Conservation (phyloP, 2,329 filamentous ascomycete genomes). For the Acephala macrosclerotiorum region DNA sequence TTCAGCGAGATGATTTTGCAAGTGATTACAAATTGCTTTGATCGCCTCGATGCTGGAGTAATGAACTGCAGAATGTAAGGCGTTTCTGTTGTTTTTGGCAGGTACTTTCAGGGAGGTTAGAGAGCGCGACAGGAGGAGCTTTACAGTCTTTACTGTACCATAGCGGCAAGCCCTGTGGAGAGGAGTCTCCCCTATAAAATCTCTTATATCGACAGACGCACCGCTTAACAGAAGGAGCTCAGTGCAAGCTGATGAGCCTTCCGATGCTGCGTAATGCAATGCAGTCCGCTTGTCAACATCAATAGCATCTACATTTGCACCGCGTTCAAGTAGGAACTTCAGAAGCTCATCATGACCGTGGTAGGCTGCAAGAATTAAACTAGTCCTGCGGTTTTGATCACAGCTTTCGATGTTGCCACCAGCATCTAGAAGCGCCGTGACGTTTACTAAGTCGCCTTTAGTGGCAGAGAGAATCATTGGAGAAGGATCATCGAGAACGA, state of each 20-base stretch:
- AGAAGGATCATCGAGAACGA: not conserved
- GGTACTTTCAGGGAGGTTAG: not conserved
- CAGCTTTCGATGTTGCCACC: constrained; percentile 1
- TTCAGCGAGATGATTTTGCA: not conserved
- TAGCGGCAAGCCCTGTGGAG: not conserved
- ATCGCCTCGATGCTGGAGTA: not conserved
- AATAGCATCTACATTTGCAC: not conserved
- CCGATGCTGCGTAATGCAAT: constrained; percentile 12
- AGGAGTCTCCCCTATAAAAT: not conserved
- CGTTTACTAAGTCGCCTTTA: not conserved
- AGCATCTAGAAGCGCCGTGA: constrained; percentile 2
- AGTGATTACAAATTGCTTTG: not conserved
- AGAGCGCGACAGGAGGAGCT: not conserved
- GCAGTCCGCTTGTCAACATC: constrained; percentile 1
- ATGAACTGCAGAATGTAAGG: not conserved
- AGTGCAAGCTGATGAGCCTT: not conserved
- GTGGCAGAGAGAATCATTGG: not conserved
- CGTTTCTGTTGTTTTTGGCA: not conserved
- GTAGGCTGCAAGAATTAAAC: constrained; percentile 3
- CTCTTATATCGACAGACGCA: not conserved
- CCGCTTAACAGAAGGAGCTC: not conserved
- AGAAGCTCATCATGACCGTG: not conserved
- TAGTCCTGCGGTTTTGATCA: not conserved
- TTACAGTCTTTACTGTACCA: not conserved
- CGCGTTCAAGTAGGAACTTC: not conserved